Evolutionary conservation across 208 protist species (phyloP), one percentile per base, ranked within the genome.

Genomic region (Crithidia bombi): DNA sequence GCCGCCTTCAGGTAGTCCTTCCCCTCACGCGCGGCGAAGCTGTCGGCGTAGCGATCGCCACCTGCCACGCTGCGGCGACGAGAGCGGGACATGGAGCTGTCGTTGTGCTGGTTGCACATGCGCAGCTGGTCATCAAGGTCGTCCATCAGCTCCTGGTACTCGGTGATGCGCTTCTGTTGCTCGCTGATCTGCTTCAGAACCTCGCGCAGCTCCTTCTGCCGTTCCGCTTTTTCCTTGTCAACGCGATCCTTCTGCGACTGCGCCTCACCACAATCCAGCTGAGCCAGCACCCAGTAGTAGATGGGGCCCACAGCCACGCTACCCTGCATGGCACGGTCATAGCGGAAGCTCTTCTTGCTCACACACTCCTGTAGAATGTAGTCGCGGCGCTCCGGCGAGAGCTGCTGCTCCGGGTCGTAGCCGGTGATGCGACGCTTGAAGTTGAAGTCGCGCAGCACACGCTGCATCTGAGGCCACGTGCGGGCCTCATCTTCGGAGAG

Each of bases 291-390:
- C 88, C 90, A 95, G 79, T 95, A 95, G 74, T 95, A 95, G 65
- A 95, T 95, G 61, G 87, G 87, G 30, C 90, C 87, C 28, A 93
- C 75, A 5, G 90, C 90, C 50, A 84, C 69, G 57, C 90, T 95
- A 15, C 83, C 78, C 57, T 93, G 75, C 73, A 92, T 82, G 6
- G 87, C 87, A 43, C 85, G 74, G 67, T 92, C 86, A 72, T 92
- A 92, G 50, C 83, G 81, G 69, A 95, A 95, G 71, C 79, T 89
- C 74, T 83, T 89, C 64, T 83, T 83, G 73, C 90, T 85, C 65
- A 95, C 86, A 61, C 90, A 95, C 69, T 95, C 90, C 65, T 82
- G 86, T 65, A 95, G 74, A 73, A 95, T 93, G 75, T 90, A 93
- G 52, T 95, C 82, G 21, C 82, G 71, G 43, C 90, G 85, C 70